Evolutionary conservation across 257 asterid species (phyloP).

Genomic region (Rauvolfia tetraphylla): DNA sequence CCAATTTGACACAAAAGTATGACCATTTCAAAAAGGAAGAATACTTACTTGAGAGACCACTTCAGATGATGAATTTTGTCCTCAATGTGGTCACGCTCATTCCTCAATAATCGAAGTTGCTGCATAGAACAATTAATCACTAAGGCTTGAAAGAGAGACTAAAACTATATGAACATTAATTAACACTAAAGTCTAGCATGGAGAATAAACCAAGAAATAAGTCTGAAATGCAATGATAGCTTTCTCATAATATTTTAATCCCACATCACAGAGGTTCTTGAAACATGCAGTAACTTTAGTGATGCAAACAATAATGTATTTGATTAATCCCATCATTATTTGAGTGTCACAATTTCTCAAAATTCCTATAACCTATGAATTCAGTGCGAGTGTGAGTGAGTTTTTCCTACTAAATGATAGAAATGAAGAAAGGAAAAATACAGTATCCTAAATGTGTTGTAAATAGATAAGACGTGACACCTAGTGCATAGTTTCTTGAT

Average conservation of each 20-base stretch:
- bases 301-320: neutral
- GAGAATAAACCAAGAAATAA: neutral
- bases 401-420: too few species aligned
- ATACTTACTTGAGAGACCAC: constrained; percentile 75
- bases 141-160: neutral
- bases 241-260: neutral
- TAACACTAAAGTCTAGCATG: neutral
- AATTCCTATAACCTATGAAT: neutral
- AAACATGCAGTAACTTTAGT: neutral
- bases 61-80: constrained; percentile 71
- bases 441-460: neutral
- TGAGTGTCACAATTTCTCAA: neutral
- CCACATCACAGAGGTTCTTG: neutral
- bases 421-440: too few species aligned
- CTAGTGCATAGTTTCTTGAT: neutral
- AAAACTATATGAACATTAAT: neutral
- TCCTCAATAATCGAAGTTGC: constrained; percentile 79
- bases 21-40: constrained; percentile 4
- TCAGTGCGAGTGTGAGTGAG: neutral
- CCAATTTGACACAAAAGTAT: neutral
- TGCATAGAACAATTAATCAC: constrained; percentile 28
- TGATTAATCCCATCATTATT: neutral
- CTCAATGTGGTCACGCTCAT: constrained; percentile 79
- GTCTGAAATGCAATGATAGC: neutral
- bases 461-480: neutral